A percentile compares a stretch with the other conserved stretches of the same genome.
Evolutionary conservation across 805 yeast species (phyloP).

Genomic region (Yarrowia osloensis): DNA sequence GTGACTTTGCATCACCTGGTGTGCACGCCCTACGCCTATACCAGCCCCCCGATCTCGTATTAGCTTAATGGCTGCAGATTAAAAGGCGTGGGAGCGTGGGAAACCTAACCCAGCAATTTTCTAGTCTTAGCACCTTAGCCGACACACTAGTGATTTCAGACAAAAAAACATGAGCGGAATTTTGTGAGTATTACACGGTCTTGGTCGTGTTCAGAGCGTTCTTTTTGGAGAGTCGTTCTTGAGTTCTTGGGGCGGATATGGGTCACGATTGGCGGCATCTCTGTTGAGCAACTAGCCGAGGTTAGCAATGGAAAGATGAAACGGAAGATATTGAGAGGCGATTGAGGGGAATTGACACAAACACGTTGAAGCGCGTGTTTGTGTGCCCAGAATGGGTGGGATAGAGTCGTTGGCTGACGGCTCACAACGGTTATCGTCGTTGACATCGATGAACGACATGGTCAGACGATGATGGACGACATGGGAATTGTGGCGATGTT

Average conservation of each 20-base stretch:
- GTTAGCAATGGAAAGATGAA: neutral
- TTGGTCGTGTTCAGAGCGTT: neutral
- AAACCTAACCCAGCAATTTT: conserved; percentile 26
- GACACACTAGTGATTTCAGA: neutral
- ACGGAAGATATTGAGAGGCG: neutral
- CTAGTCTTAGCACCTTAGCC: conserved; percentile 19
- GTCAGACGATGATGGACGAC: neutral
- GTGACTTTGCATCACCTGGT: neutral
- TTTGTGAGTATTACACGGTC: conserved; percentile 9
- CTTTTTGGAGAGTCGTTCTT: neutral
- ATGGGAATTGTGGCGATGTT: neutral
- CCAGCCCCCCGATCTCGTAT: conserved; percentile 7
- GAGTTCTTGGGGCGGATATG: neutral
- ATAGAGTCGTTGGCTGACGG: neutral
- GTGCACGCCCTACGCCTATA: neutral
- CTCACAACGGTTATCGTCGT: neutral
- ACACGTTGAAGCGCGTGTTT: neutral
- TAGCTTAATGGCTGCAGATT: conserved; percentile 16
- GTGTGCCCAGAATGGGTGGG: neutral
- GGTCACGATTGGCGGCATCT: neutral
- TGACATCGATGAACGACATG: neutral
- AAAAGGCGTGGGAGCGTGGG: conserved; percentile 2
- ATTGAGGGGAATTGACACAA: neutral
- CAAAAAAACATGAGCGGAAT: conserved; percentile 16
- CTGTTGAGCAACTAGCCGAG: conserved; percentile 4